Base-by-base conservation (phyloP, 2,329 filamentous ascomycete species). In the Aspergillus fischeri region DNA sequence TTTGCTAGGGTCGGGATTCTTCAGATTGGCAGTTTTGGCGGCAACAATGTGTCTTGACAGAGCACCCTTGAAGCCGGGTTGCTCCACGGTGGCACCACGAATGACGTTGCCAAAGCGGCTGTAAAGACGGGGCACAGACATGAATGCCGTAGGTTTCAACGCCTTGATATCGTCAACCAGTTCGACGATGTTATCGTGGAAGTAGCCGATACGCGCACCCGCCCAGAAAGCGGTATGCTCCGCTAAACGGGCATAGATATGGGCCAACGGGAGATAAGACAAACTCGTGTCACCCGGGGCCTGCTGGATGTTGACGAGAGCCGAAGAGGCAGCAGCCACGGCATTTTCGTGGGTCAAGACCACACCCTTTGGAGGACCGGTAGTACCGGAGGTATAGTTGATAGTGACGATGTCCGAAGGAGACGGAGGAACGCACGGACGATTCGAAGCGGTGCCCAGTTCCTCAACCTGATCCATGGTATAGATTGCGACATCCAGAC, bases 81-180 rank as follows among this genome's bases (percentile, higher is more conserved):
- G 86, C 63, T 96, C 84, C 27, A 96, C 71, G 0, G 92, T 96
- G 25, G 87, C 84, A 1, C 87, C 83, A 66, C 89, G 89, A 67
- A 99, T 89, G 29, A 88, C 92, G 56, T 86, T 86, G 64, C 89
- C 91, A 74, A 97, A 96, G 52, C 91, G 86, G 75, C 96, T 97
- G 81, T 86, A 97, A 10, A 99, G 82, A 61, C 94, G 86, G 0
- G 94, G 94, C 1, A 99, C 94, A 17, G 91, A 96, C 66, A 89
- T 86, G 73, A 99, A 91, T 10, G 83, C 83, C 11, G 89, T 94
- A 0, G 94, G 94, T 58, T 86, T 85, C 56, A 99, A 81, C 42
- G 91, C 73, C 79, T 97, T 96, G 77, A 99, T 76, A 70, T 99
- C 94, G 57, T 99, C 94, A 0, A 95, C 86, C 20, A 99, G 80